Conservation (phyloP, 768 basidiomycete genomes). For the Agaricus subrufescens region DNA sequence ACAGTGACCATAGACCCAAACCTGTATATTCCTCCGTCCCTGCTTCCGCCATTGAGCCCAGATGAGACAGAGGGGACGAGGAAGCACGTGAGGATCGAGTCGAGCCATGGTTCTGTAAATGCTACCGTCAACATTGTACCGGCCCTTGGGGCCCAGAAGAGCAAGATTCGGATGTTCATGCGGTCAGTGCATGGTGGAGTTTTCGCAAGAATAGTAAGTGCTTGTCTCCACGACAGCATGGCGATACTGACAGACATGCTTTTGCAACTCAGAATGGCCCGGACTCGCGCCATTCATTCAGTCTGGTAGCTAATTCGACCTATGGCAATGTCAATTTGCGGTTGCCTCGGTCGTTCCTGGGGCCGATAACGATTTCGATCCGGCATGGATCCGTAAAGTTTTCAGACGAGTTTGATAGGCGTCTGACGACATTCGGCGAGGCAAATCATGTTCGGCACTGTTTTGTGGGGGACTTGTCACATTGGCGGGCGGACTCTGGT, state of each 20-base stretch:
- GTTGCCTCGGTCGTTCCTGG: constrained; percentile 37
- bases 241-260: not conserved
- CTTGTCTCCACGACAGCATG: not conserved
- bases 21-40: constrained; percentile 21
- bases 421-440: constrained; percentile 29
- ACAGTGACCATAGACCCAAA: constrained; percentile 24
- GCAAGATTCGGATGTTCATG: constrained; percentile 20
- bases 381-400: constrained; percentile 28
- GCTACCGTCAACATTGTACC: constrained; percentile 17
- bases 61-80: constrained; percentile 22
- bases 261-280: constrained; percentile 1
- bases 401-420: constrained; percentile 24
- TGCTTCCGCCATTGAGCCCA: constrained; percentile 19
- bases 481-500: constrained; percentile 17
- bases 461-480: constrained; percentile 37
- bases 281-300: constrained; percentile 19
- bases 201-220: constrained; percentile 24
- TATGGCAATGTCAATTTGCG: constrained; percentile 31
- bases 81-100: constrained; percentile 25
- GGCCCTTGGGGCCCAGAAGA: constrained; percentile 7
- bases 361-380: constrained; percentile 28
- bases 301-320: constrained; percentile 17
- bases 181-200: constrained; percentile 24
- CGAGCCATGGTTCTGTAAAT: constrained; percentile 23
- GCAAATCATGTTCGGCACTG: constrained; percentile 26